A percentile compares a stretch with the other conserved stretches of the same genome.
Evolutionary conservation across 495 filamentous ascomycete genomes (phyloP).

Genomic region (Sordaria brevicollis): DNA sequence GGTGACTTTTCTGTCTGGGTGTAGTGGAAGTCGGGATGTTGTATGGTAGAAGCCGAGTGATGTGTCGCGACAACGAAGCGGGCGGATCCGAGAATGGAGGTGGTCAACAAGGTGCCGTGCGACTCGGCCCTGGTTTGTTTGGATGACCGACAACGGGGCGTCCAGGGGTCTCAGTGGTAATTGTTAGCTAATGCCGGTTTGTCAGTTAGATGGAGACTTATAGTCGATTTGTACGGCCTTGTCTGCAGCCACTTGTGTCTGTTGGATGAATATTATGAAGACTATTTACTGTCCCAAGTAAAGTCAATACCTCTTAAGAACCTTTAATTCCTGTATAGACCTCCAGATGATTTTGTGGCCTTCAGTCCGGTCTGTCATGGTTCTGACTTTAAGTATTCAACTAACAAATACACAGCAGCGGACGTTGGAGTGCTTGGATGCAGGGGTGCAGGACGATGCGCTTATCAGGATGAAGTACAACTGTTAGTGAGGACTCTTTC

Average conservation of each 20-base stretch:
- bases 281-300: too few relatives aligned
- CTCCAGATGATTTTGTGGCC: too few relatives aligned
- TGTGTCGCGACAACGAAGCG: background rate
- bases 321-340: too few relatives aligned
- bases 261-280: too few relatives aligned
- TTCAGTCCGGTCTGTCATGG: too few relatives aligned
- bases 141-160: background rate
- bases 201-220: background rate
- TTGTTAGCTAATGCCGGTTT: background rate
- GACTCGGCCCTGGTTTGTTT: background rate
- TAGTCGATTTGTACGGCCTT: background rate
- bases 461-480: background rate
- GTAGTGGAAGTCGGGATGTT: background rate
- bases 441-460: background rate
- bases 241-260: too few relatives aligned
- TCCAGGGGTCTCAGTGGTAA: background rate
- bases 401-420: background rate
- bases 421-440: background rate
- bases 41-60: background rate
- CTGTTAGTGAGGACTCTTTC: background rate
- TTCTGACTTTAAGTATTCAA: background rate
- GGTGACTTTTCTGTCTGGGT: slow-evolving; percentile 10
- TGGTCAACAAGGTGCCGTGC: background rate
- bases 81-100: background rate
- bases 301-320: too few relatives aligned